A percentile compares a stretch with the other conserved stretches of the same genome.
These are phyloP conservation scores for Tolypocladium ovalisporum DNA, from an alignment of 2,329 filamentous ascomycete genomes.

Conservation along the genomic window DNA sequence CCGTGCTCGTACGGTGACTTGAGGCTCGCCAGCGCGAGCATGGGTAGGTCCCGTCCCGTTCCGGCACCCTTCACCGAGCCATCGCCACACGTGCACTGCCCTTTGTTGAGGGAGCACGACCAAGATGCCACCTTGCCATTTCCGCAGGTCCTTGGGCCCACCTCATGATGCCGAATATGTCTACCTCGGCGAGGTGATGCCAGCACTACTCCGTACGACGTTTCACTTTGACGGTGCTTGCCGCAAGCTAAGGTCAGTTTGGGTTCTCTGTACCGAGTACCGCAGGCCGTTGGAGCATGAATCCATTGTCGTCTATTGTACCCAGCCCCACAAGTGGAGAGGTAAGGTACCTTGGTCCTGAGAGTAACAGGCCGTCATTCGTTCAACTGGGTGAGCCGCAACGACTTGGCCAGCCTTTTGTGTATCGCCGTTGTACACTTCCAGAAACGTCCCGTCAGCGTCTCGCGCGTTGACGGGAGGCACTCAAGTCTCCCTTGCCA, in stretches of 20 bases:
- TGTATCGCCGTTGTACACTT: background rate
- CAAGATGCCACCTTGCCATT: background rate
- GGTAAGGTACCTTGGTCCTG: too few relatives aligned
- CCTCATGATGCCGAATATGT: background rate
- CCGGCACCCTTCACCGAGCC: background rate
- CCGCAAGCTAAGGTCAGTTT: background rate
- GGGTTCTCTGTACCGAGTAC: background rate
- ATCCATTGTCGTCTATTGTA: background rate
- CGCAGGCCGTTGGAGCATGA: background rate
- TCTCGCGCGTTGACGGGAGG: background rate
- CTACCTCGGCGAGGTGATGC: background rate
- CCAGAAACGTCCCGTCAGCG: background rate
- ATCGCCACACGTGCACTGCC: background rate
- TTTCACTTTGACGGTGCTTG: background rate
- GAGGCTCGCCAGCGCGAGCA: background rate
- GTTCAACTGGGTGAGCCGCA: background rate
- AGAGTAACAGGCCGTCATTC: background rate
- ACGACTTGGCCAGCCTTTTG: background rate
- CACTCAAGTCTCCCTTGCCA: too few relatives aligned
- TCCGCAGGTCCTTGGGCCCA: background rate
- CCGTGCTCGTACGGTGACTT: background rate
- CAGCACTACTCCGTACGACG: background rate
- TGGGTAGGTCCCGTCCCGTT: background rate
- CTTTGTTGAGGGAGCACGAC: background rate
- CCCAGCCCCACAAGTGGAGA: background rate